Evolutionary conservation across 495 filamentous ascomycete species (phyloP).

Genomic region (Penicillium psychrofluorescens): DNA sequence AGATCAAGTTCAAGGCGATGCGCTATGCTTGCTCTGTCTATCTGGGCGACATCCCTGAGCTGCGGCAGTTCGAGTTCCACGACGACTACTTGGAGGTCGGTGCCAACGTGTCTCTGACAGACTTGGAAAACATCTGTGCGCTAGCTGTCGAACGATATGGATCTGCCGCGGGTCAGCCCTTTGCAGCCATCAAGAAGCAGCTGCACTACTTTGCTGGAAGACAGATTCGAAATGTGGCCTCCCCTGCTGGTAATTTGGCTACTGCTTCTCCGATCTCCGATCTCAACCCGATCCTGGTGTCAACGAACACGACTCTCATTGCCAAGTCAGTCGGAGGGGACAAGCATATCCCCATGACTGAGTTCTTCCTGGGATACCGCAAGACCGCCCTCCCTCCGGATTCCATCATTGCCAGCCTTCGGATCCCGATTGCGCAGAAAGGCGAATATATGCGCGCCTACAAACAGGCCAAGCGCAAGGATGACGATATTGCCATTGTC

Average conservation of each 20-base stretch:
- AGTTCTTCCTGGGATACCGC: constrained; percentile 90
- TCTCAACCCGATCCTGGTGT: constrained; percentile 90
- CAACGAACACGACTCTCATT: constrained; percentile 70
- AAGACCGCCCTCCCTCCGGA: constrained; percentile 74
- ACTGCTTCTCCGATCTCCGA: constrained; percentile 96
- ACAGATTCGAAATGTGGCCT: constrained; percentile 95
- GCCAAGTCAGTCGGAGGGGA: constrained; percentile 66
- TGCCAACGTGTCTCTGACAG: constrained; percentile 85
- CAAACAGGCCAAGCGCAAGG: constrained; percentile 93
- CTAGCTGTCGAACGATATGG: constrained; percentile 81
- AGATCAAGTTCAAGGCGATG: constrained; percentile 96
- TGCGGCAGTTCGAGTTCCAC: constrained; percentile 70
- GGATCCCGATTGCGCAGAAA: constrained; percentile 64
- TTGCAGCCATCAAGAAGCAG: constrained; percentile 43
- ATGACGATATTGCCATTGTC: constrained; percentile 96
- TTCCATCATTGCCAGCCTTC: constrained; percentile 76
- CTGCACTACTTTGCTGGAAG: constrained; percentile 85
- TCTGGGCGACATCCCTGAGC: constrained; percentile 85
- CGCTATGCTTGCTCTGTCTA: constrained; percentile 85
- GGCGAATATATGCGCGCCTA: constrained; percentile 61
- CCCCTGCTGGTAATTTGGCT: constrained; percentile 89
- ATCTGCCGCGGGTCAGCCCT: constrained; percentile 54
- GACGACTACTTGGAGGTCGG: constrained; percentile 81
- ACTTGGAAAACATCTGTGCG: constrained; percentile 53
- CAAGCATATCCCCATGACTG: constrained; percentile 78